Evolutionary conservation across 306 rosid species (phyloP).

Genomic region (Trichosanthes cucumerina): DNA sequence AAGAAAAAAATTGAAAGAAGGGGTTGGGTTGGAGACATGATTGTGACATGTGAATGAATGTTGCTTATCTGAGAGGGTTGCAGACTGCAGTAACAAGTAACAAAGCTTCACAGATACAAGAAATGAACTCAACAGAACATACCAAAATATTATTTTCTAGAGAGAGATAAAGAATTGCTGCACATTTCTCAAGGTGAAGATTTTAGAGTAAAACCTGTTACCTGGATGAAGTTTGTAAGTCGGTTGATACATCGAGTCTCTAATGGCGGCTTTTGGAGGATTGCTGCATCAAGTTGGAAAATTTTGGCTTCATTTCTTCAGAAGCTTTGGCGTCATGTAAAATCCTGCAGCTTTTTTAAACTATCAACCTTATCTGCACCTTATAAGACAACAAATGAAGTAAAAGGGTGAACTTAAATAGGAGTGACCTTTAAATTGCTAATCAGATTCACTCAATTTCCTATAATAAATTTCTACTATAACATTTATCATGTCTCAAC

Average conservation of each 20-base stretch:
- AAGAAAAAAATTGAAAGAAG: neutral
- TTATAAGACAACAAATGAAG: neutral
- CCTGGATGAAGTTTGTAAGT: neutral
- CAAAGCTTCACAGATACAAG: neutral
- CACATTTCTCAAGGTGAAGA: conserved; percentile 2
- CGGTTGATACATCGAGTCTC: neutral
- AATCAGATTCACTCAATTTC: neutral
- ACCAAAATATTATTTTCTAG: neutral
- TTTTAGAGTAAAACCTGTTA: neutral
- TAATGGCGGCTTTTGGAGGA: conserved; percentile 4
- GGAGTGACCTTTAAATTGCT: neutral
- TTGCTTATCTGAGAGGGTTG: neutral
- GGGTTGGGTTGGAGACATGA: conserved; percentile 2
- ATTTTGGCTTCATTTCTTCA: conserved; percentile 19
- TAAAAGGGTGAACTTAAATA: neutral
- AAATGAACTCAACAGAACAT: neutral
- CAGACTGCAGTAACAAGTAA: neutral
- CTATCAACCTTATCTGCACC: conserved; percentile 6
- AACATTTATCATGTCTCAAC: neutral
- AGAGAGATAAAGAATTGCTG: neutral
- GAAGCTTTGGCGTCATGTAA: neutral
- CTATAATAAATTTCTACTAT: neutral
- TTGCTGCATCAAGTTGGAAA: conserved; percentile 5
- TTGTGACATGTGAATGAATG: conserved; percentile 3
- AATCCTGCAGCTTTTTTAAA: neutral